Evolutionary conservation across 225 moss, liverwort and hornwort species (phyloP).

Genomic region (Polytrichum commune): DNA sequence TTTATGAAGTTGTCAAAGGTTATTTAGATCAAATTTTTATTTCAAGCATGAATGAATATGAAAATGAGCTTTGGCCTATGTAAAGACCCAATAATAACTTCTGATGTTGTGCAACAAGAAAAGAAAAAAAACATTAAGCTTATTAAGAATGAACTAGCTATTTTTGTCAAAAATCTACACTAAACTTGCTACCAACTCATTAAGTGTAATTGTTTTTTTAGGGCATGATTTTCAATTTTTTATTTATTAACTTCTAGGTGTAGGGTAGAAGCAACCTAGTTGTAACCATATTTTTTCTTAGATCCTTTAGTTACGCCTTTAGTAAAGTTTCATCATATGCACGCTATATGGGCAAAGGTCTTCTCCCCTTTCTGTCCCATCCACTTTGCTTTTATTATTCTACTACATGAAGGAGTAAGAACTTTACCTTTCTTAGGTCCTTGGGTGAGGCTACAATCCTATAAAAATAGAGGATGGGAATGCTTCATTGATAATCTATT

Average conservation of each 20-base stretch:
- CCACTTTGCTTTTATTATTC: not conserved
- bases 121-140: not conserved
- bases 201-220: not conserved
- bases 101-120: constrained; percentile 3
- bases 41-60: not conserved
- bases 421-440: too few relatives aligned
- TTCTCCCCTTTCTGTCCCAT: not conserved
- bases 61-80: constrained; percentile 1
- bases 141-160: not conserved
- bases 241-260: not conserved
- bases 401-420: too few relatives aligned
- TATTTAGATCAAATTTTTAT: too few relatives aligned
- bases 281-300: not conserved
- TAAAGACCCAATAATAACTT: constrained; percentile 7
- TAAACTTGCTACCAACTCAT: constrained; percentile 12
- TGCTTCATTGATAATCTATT: too few relatives aligned
- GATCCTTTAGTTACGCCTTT: too few relatives aligned
- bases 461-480: not conserved
- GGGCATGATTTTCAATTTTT: not conserved
- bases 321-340: too few relatives aligned
- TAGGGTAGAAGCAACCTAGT: not conserved
- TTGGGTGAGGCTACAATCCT: too few relatives aligned
- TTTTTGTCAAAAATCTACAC: constrained; percentile 2
- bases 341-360: not conserved
- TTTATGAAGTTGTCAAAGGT: too few relatives aligned